Base-by-base conservation (phyloP, 2,329 filamentous ascomycete species). In the Diaporthe ampelina region DNA sequence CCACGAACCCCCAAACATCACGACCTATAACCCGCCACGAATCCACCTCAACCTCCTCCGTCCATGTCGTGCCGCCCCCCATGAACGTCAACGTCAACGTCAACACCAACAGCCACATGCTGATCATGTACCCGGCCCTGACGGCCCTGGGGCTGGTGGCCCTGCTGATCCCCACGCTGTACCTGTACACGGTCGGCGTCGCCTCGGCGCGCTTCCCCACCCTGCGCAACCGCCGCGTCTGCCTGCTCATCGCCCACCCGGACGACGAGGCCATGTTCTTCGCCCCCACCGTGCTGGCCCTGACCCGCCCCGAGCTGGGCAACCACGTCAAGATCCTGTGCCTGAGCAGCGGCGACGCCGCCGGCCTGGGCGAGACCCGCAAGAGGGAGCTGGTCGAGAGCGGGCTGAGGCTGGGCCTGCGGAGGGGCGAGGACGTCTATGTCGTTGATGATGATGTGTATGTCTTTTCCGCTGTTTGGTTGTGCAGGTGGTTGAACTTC, bases 221-320 rank as follows among this genome's bases (percentile, higher is more conserved):
- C 58, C 86, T 98, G 76, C 88, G 87, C 78, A 93, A 94, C 86
- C 97, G 97, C 88, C 92, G 94, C 80, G 95, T 99, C 81, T 94
- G 94, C 82, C 90, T 99, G 71, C 88, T 99, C 72, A 98, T 99
- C 80, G 97, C 97, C 29, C 97, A 99, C 85, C 97, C 97, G 0
- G 97, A 99, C 84, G 97, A 99, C 81, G 97, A 99, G 86, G 97
- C 96, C 83, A 99, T 99, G 97, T 99, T 99, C 88, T 99, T 99
- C 85, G 92, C 95, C 76, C 97, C 97, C 0, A 94, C 95, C 0
- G 88, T 98, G 19, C 88, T 97, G 79, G 92, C 94, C n/a, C 89
- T 99, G 74, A 96, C 95, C 24, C 88, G 90, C 19, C 94, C 95
- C 5, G 91, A 92, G 74, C 88, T 93, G 26, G 94, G 94, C 5